These are phyloP conservation scores for Epichloe aotearoae DNA, from an alignment of 2,329 filamentous ascomycete genomes.

Conservation along the genomic window DNA sequence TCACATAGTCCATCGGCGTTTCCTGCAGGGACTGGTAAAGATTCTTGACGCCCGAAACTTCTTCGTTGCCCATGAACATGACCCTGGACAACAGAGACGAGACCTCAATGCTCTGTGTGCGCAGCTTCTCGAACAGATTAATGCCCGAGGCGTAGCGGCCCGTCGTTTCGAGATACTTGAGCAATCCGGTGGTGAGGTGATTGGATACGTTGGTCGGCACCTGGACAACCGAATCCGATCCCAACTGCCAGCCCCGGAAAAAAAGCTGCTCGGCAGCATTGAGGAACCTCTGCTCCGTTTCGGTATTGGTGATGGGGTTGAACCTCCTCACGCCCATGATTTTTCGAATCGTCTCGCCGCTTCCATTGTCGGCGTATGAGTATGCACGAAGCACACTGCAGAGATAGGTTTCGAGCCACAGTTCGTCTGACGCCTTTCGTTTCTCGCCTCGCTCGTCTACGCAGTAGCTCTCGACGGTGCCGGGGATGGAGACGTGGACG, in stretches of 20 bases:
- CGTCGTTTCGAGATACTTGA: constrained; percentile 91
- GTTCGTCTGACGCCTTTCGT: constrained; percentile 77
- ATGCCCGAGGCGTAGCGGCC: constrained; percentile 90
- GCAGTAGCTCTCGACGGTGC: constrained; percentile 92
- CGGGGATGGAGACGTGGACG: constrained; percentile 92
- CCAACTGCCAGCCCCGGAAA: constrained; percentile 93
- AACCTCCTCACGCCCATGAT: constrained; percentile 95
- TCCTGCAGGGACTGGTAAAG: constrained; percentile 82
- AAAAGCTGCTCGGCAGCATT: constrained; percentile 91
- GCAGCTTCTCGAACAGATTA: constrained; percentile 93
- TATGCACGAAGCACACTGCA: constrained; percentile 91
- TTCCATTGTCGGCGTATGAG: constrained; percentile 91
- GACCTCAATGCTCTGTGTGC: constrained; percentile 81
- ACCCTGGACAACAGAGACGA: constrained; percentile 86
- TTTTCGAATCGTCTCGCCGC: constrained; percentile 86
- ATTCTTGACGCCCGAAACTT: constrained; percentile 85
- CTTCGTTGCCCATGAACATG: constrained; percentile 87
- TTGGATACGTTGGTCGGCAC: constrained; percentile 96
- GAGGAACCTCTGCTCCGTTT: constrained; percentile 91
- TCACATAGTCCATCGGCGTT: constrained; percentile 92
- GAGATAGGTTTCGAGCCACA: constrained; percentile 96
- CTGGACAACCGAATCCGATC: constrained; percentile 92
- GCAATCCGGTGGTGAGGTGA: constrained; percentile 81
- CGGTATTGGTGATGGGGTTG: constrained; percentile 96
- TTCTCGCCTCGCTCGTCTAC: constrained; percentile 95